Evolutionary conservation across 805 yeast species (phyloP), one percentile per base, ranked within the genome.

Genomic region (Candida nanaspora): DNA sequence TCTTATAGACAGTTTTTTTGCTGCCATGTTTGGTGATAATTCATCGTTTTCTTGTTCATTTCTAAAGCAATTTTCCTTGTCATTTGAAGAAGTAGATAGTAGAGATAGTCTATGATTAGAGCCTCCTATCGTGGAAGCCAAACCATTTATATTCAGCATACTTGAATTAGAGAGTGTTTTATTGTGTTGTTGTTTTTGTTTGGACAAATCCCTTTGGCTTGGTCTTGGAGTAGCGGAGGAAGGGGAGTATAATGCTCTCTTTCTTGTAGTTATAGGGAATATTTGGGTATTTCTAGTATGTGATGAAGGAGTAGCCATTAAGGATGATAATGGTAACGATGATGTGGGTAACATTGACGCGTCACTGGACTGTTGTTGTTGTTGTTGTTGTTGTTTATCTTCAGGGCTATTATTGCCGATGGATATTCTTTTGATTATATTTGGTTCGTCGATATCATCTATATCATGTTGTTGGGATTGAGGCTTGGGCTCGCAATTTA

Each of bases 1-100:
- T 45, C 78, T 68, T 29, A 75, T 44, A 0, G 61, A 53, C 2
- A 56, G 61, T 36, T 58, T 59, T 35, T 60, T 57, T 6, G 38
- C 38, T 3, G 10, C 23, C 16, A 15, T 25, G 20, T 14, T 11
- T 15, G 16, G 22, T 13, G 20, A 29, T 19, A 20, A 8, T 6
- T 5, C 6, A 33, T 20, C 8, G 8, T 33, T 9, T 16, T 9
- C 15, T 13, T 33, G 10, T 6, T 19, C 35, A 9, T 9, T 18
- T 21, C 7, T 10, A 19, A 7, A n/a, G 7, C 15, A 10, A 20
- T 18, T 11, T 19, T 33, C 16, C 11, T 14, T 15, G 6, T 14
- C 14, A 4, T 9, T 19, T 8, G 8, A 10, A 20, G 18, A 23
- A 8, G 7, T 23, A 23, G 10, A 23, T 23, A 23, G 7, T 23